Percentiles rank a stretch among this genome's conserved stretches.
phyloP scores from a whole-genome alignment of 2,329 filamentous ascomycete genomes.

The Scedosporium boydii region DNA sequence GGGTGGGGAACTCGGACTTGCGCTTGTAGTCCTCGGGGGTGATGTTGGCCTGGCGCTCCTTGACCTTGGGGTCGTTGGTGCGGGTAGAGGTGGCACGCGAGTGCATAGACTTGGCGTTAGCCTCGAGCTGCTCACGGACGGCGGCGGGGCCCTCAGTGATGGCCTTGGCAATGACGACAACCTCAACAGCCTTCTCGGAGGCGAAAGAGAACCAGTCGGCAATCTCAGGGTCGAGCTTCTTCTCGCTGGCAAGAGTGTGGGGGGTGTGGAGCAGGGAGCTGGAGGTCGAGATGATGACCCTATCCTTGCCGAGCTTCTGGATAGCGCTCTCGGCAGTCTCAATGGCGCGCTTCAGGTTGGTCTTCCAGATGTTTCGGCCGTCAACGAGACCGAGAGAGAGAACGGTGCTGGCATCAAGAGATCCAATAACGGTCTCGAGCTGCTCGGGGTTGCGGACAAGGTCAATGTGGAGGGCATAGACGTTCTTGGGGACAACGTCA shows the following conservation, averaged over 20 bases:
- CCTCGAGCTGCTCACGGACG: conserved; percentile 82
- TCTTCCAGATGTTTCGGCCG: conserved; percentile 99
- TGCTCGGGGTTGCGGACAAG: conserved; percentile 98
- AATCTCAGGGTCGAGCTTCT: conserved; percentile 91
- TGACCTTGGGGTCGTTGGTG: conserved; percentile 96
- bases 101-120: conserved; percentile 91
- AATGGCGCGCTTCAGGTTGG: conserved; percentile 93
- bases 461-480: conserved; percentile 87
- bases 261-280: conserved; percentile 97
- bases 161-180: conserved; percentile 91
- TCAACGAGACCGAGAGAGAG: conserved; percentile 96
- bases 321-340: conserved; percentile 82
- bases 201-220: conserved; percentile 99
- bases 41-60: conserved; percentile 89
- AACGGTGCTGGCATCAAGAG: conserved; percentile 79
- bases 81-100: conserved; percentile 83
- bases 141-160: conserved; percentile 85
- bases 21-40: conserved; percentile 81
- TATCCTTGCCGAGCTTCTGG: conserved; percentile 93
- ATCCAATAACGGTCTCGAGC: conserved; percentile 72
- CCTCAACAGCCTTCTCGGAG: conserved; percentile 83
- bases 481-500: conserved; percentile 68
- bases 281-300: conserved; percentile 93
- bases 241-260: conserved; percentile 96
- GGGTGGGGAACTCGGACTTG: conserved; percentile 76